Evolutionary conservation across 371 early-diverging fungal genomes (phyloP).

Genomic region (Basidiobolus heterosporus): DNA sequence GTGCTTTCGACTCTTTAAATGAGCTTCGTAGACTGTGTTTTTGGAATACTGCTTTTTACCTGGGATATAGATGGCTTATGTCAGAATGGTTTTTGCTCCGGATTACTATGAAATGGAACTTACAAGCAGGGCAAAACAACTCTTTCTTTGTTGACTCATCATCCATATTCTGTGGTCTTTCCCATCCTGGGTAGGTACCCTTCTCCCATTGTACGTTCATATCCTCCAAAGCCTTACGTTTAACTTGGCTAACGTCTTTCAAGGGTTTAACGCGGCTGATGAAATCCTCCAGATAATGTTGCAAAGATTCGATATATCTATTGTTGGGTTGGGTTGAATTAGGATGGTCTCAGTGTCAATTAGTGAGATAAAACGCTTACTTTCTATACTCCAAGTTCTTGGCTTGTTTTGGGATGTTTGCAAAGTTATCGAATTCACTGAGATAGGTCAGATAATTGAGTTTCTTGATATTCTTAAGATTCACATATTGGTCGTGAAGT

Average conservation of each 20-base stretch:
- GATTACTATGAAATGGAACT: slow-evolving; percentile 8
- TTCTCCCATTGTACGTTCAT: slow-evolving; percentile 46
- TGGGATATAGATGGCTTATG: no score
- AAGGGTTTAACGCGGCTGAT: slow-evolving; percentile 65
- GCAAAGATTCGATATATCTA: slow-evolving; percentile 50
- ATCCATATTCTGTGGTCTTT: slow-evolving; percentile 12
- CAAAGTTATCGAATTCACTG: slow-evolving; percentile 45
- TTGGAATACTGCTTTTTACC: slow-evolving; percentile 71
- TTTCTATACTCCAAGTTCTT: slow-evolving; percentile 42
- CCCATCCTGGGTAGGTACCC: slow-evolving; percentile 47
- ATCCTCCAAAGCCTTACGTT: slow-evolving; percentile 22
- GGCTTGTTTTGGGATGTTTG: slow-evolving; percentile 32
- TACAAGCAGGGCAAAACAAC: slow-evolving; percentile 69
- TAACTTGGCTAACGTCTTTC: slow-evolving; percentile 37
- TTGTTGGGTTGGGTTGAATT: neutral
- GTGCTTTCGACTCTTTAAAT: slow-evolving; percentile 81
- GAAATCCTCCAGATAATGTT: slow-evolving; percentile 55
- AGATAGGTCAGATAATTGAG: slow-evolving; percentile 70
- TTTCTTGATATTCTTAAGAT: slow-evolving; percentile 56
- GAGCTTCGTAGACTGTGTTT: slow-evolving; percentile 64
- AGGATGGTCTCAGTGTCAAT: neutral
- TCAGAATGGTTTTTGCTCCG: neutral
- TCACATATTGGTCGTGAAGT: slow-evolving; percentile 57
- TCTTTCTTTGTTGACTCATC: slow-evolving; percentile 19
- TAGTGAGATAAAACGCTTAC: slow-evolving; percentile 14